A percentile compares a stretch with the other conserved stretches of the same genome.
Conservation (phyloP, 257 asterid genomes). For the Solanum arcanum region DNA sequence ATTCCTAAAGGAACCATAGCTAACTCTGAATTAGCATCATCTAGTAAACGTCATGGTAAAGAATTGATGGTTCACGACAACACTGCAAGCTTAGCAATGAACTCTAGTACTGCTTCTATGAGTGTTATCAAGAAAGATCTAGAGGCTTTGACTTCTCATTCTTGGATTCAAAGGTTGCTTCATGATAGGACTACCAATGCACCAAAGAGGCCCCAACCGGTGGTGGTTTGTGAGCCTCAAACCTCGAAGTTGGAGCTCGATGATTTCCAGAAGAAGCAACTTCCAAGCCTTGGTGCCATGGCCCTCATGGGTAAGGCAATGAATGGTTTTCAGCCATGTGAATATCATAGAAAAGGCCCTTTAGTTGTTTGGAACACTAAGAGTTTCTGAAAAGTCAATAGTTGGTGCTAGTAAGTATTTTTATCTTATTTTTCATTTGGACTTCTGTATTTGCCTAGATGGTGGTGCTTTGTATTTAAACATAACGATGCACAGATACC, state of each 20-base stretch:
- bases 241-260: slow-evolving; percentile 22
- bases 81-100: not conserved
- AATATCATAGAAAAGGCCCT: slow-evolving; percentile 38
- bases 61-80: slow-evolving; percentile 11
- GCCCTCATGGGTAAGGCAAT: slow-evolving; percentile 69
- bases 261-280: slow-evolving; percentile 44
- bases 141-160: slow-evolving; percentile 29
- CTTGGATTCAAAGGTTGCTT: slow-evolving; percentile 76
- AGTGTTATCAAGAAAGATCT: slow-evolving; percentile 5
- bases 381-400: slow-evolving; percentile 12
- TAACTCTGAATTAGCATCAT: slow-evolving; percentile 11
- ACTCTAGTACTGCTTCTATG: not conserved
- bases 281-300: slow-evolving; percentile 85
- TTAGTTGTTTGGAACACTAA: slow-evolving; percentile 54
- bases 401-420: not conserved
- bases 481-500: not conserved
- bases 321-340: slow-evolving; percentile 39
- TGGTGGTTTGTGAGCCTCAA: slow-evolving; percentile 34
- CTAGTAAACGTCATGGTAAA: slow-evolving; percentile 8
- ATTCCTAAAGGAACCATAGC: not conserved
- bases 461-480: not conserved
- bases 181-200: slow-evolving; percentile 7
- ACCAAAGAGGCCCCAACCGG: slow-evolving; percentile 15
- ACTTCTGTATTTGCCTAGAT: not conserved
- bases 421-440: not conserved